These are phyloP conservation scores for Gossypium trilobum DNA, from an alignment of 441 rosid genomes.

Conservation along the genomic window DNA sequence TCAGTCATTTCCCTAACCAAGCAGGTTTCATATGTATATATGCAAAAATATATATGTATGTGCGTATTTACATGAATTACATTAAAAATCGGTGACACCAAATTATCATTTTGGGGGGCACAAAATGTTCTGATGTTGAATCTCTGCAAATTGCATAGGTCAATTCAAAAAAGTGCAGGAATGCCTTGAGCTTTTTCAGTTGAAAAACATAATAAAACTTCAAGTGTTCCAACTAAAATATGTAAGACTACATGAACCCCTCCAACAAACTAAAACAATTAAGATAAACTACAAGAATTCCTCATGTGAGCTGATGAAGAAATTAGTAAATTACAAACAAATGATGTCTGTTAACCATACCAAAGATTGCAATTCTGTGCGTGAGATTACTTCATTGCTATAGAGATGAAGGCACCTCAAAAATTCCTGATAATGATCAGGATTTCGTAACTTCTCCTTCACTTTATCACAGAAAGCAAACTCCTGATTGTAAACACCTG, in stretches of 20 bases:
- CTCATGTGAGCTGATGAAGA: not conserved
- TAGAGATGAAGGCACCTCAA: constrained; percentile 77
- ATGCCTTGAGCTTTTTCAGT: not conserved
- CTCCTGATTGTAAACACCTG: constrained; percentile 64
- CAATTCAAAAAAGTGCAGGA: not conserved
- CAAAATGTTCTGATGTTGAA: not conserved
- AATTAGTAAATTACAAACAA: constrained; percentile 13
- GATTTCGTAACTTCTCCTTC: constrained; percentile 56
- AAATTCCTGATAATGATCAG: constrained; percentile 70
- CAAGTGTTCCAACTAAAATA: not conserved
- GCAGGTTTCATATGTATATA: not conserved
- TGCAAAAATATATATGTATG: not conserved
- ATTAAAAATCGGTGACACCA: not conserved
- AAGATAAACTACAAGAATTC: not conserved
- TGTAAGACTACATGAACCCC: not conserved
- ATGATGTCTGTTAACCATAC: constrained; percentile 36
- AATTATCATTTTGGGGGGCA: not conserved
- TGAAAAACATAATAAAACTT: not conserved
- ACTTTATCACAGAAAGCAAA: constrained; percentile 75
- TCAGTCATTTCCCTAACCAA: constrained; percentile 2
- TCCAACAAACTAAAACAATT: not conserved
- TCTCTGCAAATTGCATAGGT: constrained; percentile 1
- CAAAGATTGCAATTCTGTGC: constrained; percentile 69
- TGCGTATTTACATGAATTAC: not conserved
- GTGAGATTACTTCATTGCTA: constrained; percentile 68